phyloP scores from a whole-genome alignment of 2,329 filamentous ascomycete genomes.

The Xylariales sp. region DNA sequence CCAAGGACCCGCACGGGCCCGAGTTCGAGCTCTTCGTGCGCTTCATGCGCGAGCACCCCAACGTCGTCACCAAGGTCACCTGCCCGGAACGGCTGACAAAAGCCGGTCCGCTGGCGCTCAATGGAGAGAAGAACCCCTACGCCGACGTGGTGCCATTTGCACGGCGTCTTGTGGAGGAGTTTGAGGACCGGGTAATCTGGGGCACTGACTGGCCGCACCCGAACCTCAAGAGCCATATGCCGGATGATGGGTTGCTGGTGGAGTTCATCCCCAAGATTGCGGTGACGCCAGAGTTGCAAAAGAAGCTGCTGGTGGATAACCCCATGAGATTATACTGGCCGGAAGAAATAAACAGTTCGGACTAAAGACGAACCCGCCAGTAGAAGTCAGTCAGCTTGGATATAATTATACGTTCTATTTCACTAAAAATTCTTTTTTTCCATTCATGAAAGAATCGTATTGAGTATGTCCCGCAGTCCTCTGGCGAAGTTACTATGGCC shows the following conservation, averaged over 20 bases:
- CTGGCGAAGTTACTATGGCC: too few relatives aligned
- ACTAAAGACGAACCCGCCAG: background rate
- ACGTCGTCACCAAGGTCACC: background rate
- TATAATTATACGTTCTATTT: too few relatives aligned
- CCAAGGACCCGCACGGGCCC: background rate
- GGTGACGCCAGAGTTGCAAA: background rate
- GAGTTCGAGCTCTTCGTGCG: slow-evolving; percentile 1
- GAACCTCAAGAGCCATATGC: slow-evolving; percentile 1
- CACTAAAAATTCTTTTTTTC: too few relatives aligned
- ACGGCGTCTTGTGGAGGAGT: background rate
- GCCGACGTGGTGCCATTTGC: slow-evolving; percentile 1
- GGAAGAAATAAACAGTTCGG: background rate
- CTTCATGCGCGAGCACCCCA: background rate
- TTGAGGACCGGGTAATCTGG: too few relatives aligned
- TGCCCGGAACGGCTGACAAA: background rate
- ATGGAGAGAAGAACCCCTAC: background rate
- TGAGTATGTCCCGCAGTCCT: too few relatives aligned
- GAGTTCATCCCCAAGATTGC: background rate
- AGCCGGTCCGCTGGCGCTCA: background rate
- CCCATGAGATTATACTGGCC: background rate
- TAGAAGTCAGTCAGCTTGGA: too few relatives aligned
- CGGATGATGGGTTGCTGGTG: background rate
- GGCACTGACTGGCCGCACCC: slow-evolving; percentile 1
- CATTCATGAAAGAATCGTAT: too few relatives aligned
- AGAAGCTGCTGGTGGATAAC: background rate